phyloP scores from a whole-genome alignment of 164 flowering plant species.

The Umbellularia californica region DNA sequence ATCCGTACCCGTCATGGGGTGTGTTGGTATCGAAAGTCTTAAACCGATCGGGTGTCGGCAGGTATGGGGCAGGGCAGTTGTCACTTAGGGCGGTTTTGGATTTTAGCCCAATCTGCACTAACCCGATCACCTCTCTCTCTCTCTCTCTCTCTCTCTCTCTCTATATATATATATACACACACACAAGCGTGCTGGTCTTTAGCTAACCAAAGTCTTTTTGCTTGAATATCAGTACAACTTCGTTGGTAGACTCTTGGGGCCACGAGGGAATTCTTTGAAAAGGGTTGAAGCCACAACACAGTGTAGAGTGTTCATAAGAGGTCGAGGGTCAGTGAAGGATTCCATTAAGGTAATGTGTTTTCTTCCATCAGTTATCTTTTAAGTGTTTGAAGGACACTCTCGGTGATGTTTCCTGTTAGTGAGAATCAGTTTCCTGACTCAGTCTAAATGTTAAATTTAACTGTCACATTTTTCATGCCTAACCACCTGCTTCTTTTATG shows the following conservation, averaged over 20 bases:
- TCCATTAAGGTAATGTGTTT: constrained; percentile 48
- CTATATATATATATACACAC: no score
- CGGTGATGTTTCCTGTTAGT: neutral
- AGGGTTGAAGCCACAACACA: constrained; percentile 76
- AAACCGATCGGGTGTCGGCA: no score
- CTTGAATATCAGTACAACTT: constrained; percentile 57
- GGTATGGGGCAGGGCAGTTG: no score
- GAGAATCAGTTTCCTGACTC: neutral
- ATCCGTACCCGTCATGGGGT: no score
- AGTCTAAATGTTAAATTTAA: neutral
- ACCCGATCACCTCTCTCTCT: no score
- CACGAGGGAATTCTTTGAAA: constrained; percentile 86
- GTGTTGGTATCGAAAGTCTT: no score
- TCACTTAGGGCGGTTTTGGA: no score
- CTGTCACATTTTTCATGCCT: neutral
- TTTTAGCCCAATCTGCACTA: no score
- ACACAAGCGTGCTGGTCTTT: neutral
- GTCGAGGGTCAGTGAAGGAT: constrained; percentile 79
- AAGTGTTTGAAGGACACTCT: neutral
- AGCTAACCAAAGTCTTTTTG: no score
- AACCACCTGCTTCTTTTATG: neutral
- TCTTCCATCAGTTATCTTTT: neutral
- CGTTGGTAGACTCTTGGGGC: constrained; percentile 83
- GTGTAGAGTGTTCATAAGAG: constrained; percentile 77
- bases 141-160: no score